Percentiles rank a stretch among this genome's conserved stretches.
Evolutionary conservation across 306 rosid species (phyloP).

Genomic region (Quercus mongolica): DNA sequence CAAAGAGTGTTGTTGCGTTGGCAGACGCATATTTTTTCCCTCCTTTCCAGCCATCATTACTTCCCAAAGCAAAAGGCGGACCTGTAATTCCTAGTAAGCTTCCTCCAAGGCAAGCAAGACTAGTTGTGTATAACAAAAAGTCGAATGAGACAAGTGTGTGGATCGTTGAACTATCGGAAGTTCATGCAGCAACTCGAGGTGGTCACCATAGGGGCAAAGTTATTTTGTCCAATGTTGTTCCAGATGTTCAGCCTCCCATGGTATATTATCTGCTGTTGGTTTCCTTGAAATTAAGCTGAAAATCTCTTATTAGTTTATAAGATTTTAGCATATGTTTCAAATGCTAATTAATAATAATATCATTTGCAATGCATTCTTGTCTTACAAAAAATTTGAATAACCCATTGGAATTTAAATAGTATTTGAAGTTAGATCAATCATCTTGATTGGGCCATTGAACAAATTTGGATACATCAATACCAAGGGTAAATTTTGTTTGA

Average conservation of each 20-base stretch:
- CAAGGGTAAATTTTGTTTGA: background rate
- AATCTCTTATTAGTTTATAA: no score
- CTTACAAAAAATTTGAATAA: background rate
- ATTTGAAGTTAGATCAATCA: background rate
- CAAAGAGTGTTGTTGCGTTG: constrained; percentile 69
- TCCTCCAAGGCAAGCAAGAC: constrained; percentile 75
- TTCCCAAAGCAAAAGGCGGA: constrained; percentile 71
- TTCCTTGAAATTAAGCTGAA: background rate
- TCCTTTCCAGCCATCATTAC: constrained; percentile 80
- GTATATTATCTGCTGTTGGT: constrained; percentile 25
- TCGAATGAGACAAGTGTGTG: constrained; percentile 78
- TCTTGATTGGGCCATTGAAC: background rate
- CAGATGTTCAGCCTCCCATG: constrained; percentile 88
- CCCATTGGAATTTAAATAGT: background rate
- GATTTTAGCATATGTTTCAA: no score
- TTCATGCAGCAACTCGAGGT: constrained; percentile 82
- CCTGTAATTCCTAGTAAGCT: constrained; percentile 74
- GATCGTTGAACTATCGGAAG: constrained; percentile 66
- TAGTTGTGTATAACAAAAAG: constrained; percentile 68
- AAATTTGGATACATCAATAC: background rate
- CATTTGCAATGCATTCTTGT: background rate
- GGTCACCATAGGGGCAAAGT: constrained; percentile 85
- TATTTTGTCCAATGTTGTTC: constrained; percentile 57
- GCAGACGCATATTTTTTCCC: constrained; percentile 92
- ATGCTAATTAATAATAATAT: background rate